These are phyloP conservation scores for Colletotrichum siamense DNA, from an alignment of 2,329 filamentous ascomycete genomes.

Conservation along the genomic window DNA sequence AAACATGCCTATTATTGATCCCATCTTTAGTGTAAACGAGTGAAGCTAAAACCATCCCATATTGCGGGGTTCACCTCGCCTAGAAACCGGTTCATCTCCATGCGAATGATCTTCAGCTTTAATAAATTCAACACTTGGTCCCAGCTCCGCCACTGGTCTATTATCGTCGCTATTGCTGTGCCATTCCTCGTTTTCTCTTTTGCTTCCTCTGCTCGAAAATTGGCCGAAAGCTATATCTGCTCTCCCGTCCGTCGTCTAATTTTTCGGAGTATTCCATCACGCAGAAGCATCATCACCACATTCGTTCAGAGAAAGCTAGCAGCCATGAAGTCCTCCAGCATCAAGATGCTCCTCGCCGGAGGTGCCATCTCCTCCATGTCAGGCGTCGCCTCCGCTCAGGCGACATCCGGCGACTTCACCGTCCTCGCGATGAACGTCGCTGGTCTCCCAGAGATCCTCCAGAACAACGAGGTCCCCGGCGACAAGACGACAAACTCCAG, in stretches of 20 bases:
- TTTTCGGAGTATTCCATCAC: neutral
- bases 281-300: neutral
- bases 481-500: constrained; percentile 65
- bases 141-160: neutral
- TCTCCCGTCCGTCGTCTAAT: neutral
- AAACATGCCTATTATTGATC: neutral
- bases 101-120: neutral
- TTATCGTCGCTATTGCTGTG: neutral
- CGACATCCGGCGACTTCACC: constrained; percentile 46
- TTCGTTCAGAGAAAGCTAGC: neutral
- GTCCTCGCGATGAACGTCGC: constrained; percentile 65
- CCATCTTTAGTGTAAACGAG: neutral
- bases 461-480: constrained; percentile 65
- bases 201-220: neutral
- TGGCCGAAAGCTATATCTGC: neutral
- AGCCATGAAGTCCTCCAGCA: constrained; percentile 6
- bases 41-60: neutral
- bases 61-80: neutral
- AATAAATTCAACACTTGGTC: neutral
- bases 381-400: constrained; percentile 2
- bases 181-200: neutral
- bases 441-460: constrained; percentile 61
- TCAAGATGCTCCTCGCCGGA: constrained; percentile 13
- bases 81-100: neutral
- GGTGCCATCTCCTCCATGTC: neutral